Percentiles rank a stretch among this genome's conserved stretches.
Evolutionary conservation across 2,329 filamentous ascomycete genomes (phyloP).

Genomic region (Xylaria arbuscula): DNA sequence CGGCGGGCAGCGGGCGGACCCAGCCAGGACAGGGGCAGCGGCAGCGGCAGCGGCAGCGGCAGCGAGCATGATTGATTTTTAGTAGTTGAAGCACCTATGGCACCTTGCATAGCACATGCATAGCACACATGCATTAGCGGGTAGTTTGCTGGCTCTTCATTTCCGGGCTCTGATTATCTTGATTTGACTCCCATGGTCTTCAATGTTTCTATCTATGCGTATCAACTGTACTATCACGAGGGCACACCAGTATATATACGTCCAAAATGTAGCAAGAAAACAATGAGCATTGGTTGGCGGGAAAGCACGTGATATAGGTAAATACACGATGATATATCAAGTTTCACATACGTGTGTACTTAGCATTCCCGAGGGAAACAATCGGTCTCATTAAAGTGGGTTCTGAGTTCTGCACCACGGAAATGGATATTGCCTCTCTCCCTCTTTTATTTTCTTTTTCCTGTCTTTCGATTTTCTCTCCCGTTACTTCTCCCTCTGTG

Average conservation of each 20-base stretch:
- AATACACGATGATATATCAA: neutral
- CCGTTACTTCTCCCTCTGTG: neutral
- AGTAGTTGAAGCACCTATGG: conserved; percentile 8
- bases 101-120: conserved; percentile 35
- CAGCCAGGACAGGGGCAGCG: too few relatives aligned
- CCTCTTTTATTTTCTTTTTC: neutral
- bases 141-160: conserved; percentile 29
- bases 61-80: conserved; percentile 25
- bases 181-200: conserved; percentile 11
- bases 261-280: conserved; percentile 8
- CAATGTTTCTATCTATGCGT: conserved; percentile 10
- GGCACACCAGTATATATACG: neutral
- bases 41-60: neutral
- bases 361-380: neutral
- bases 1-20: too few relatives aligned
- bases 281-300: neutral
- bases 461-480: neutral
- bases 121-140: conserved; percentile 33
- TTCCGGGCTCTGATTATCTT: conserved; percentile 8
- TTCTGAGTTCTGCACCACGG: neutral
- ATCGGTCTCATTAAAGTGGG: too few relatives aligned
- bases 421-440: neutral
- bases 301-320: neutral
- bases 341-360: too few relatives aligned
- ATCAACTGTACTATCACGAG: conserved; percentile 8